These are phyloP conservation scores for Tylopilus sp. DNA, from an alignment of 1,284 basidiomycete genomes.

Conservation along the genomic window DNA sequence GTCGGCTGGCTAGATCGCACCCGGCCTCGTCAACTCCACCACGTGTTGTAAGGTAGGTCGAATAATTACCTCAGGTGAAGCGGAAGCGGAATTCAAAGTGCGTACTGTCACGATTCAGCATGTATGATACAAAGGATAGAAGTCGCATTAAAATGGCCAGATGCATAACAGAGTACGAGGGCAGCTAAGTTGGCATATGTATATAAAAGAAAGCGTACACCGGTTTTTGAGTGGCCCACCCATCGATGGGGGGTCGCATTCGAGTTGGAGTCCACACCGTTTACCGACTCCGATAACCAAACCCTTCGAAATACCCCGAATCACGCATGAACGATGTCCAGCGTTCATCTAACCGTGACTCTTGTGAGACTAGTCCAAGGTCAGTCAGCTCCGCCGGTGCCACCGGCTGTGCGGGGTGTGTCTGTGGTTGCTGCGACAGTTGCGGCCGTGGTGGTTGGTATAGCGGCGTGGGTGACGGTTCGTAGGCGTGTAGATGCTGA, in stretches of 20 bases:
- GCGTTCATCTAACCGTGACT: constrained; percentile 52
- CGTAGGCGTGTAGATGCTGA: constrained; percentile 19
- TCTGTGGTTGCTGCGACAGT: constrained; percentile 6
- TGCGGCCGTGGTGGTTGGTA: constrained; percentile 3
- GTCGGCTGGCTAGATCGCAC: neutral
- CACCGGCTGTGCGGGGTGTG: constrained; percentile 5
- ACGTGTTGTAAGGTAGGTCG: neutral
- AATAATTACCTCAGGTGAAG: neutral
- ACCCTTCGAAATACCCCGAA: constrained; percentile 41
- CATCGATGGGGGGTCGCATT: neutral
- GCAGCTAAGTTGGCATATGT: neutral
- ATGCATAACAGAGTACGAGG: neutral
- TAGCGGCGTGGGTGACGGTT: constrained; percentile 5
- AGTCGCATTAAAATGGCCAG: neutral
- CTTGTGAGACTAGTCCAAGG: constrained; percentile 49
- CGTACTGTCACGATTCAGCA: neutral
- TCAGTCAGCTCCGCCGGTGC: constrained; percentile 43
- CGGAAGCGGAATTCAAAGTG: neutral
- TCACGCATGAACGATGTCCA: constrained; percentile 62
- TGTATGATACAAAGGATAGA: neutral
- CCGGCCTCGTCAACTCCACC: neutral
- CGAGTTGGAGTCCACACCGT: neutral
- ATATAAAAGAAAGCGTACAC: neutral
- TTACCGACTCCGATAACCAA: constrained; percentile 29
- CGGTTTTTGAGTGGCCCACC: neutral